Base-by-base conservation (phyloP, 169 alveolate species). In the Amoebophrya sp. region DNA sequence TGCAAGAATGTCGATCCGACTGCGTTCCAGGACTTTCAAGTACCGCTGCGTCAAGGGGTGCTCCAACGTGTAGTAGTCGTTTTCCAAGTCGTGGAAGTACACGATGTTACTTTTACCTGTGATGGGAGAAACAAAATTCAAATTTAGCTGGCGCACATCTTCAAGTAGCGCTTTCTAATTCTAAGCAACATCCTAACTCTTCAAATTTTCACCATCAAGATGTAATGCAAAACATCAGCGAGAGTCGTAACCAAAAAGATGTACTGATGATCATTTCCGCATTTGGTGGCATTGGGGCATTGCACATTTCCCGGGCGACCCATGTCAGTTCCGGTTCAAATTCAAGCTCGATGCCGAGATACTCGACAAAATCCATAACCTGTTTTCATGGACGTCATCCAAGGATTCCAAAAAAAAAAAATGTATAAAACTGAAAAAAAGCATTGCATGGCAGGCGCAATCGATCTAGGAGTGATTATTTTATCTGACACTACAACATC, bases 211-310 rank as follows among this genome's bases (percentile, higher is more conserved):
- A 12, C 10, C 23, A 23, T 53, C 10, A 12, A 23, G 10, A 53
- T 53, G 23, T 53, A 53, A 12, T 0, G 18, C 25, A 23, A 0
- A 54, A 29, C 77, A 29, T 35, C 39, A 35, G 66, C 25, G 66
- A 14, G 14, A 14, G 66, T 3, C 25, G 66, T 3, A 14, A 47
- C 66, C 66, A 47, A 47, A 47, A 47, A 47, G 35, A 32, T 40
- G 77, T 40, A 40, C 91, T 89, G 39, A 89, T 3, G 10, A 40
- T 3, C 66, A 39, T 89, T 10, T 89, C 91, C n/a, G 91, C 77
- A 39, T n/a, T 83, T 25, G 94, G 94, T 29, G 94, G 94, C 94
- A 92, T 92, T 7, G 94, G 94, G 40, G 93, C 92, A 12, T 92
- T 92, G 54, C 91, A 89, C 94, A 92, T 92, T 53, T 92, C 94